These are phyloP conservation scores for Stachybotrys elegans DNA, from an alignment of 2,329 filamentous ascomycete genomes.

Conservation along the genomic window DNA sequence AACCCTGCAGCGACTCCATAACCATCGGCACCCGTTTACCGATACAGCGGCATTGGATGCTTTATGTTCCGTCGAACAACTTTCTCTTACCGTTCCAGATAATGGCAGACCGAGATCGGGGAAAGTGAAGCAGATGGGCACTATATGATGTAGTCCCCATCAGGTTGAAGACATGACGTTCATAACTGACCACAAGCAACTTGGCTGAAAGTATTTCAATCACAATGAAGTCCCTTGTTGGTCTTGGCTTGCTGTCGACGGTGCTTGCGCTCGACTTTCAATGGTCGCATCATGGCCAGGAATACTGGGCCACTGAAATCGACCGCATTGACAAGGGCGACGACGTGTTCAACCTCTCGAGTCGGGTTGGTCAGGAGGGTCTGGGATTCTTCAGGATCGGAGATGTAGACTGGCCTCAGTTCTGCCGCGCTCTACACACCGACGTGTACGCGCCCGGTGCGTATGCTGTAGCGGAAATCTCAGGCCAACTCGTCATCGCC, in stretches of 20 bases:
- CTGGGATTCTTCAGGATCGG: neutral
- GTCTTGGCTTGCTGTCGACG: neutral
- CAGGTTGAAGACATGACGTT: too few relatives aligned
- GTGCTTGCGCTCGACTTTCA: neutral
- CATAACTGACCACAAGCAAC: too few relatives aligned
- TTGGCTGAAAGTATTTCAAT: too few relatives aligned
- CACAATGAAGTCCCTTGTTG: neutral
- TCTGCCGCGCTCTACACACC: neutral
- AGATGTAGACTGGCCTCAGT: neutral
- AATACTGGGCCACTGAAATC: slow-evolving; percentile 1
- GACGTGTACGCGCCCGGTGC: neutral
- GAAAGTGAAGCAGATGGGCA: too few relatives aligned
- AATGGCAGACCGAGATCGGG: too few relatives aligned
- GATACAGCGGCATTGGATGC: too few relatives aligned
- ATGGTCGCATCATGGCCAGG: neutral
- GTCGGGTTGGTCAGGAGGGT: neutral
- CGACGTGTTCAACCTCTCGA: neutral
- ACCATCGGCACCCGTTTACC: too few relatives aligned
- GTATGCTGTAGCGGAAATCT: neutral
- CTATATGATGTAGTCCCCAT: too few relatives aligned
- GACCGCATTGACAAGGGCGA: neutral
- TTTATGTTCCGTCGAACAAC: too few relatives aligned
- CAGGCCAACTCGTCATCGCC: neutral
- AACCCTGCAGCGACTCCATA: too few relatives aligned
- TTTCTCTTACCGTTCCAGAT: too few relatives aligned